A percentile compares a stretch with the other conserved stretches of the same genome.
phyloP scores from a whole-genome alignment of 2,329 filamentous ascomycete species.

The Monascus ruber region DNA sequence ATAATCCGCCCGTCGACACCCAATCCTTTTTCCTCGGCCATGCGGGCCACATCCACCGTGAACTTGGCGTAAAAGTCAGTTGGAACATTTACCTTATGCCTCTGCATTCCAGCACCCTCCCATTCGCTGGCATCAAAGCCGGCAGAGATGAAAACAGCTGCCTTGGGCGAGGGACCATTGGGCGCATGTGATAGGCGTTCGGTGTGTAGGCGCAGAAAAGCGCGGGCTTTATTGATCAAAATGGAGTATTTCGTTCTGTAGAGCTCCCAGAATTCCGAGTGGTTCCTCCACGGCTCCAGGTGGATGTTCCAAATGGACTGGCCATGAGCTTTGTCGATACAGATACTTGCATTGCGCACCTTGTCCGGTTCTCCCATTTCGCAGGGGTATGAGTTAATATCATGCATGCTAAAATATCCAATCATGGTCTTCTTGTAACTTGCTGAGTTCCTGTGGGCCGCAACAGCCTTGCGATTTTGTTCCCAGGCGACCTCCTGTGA shows the following conservation, averaged over 20 bases:
- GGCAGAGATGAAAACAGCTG: conserved; percentile 86
- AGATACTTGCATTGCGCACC: conserved; percentile 84
- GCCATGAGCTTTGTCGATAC: conserved; percentile 85
- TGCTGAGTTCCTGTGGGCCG: conserved; percentile 57
- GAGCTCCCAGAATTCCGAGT: conserved; percentile 76
- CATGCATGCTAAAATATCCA: conserved; percentile 92
- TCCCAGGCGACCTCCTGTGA: conserved; percentile 90
- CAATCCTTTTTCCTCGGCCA: conserved; percentile 69
- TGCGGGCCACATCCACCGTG: conserved; percentile 68
- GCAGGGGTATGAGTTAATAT: conserved; percentile 97
- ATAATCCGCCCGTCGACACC: conserved; percentile 74
- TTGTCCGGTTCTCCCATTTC: conserved; percentile 90
- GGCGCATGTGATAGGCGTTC: conserved; percentile 48
- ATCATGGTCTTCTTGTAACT: conserved; percentile 75
- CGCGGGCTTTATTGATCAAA: conserved; percentile 68
- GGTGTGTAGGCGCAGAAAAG: conserved; percentile 64
- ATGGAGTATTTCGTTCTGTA: conserved; percentile 70
- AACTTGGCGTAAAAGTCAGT: conserved; percentile 93
- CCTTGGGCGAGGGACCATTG: conserved; percentile 55
- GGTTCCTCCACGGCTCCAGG: conserved; percentile 71
- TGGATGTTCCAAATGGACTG: conserved; percentile 97
- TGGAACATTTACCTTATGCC: conserved; percentile 89
- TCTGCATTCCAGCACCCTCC: conserved; percentile 86
- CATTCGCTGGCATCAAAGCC: conserved; percentile 96
- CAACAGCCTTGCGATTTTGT: conserved; percentile 61